phyloP scores from a whole-genome alignment of 2,329 filamentous ascomycete genomes.

The Cladosporium colombiae region DNA sequence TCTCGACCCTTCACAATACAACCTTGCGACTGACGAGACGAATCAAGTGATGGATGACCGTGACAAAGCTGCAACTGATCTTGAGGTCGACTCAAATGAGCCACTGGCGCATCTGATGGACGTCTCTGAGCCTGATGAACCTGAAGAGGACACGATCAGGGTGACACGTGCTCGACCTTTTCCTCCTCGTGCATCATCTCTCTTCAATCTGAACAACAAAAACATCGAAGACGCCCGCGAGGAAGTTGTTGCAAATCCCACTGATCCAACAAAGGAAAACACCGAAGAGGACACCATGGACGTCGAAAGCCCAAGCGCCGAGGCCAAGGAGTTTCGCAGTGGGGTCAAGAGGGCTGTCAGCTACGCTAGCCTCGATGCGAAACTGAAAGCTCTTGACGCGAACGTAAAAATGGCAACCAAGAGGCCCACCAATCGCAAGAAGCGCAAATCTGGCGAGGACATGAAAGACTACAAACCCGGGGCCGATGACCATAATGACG shows the following conservation, averaged over 20 bases:
- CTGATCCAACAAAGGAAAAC: constrained; percentile 1
- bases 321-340: constrained; percentile 13
- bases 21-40: constrained; percentile 23
- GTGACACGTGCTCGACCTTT: constrained; percentile 24
- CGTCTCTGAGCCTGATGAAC: constrained; percentile 22
- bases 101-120: constrained; percentile 28
- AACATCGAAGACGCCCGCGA: constrained; percentile 20
- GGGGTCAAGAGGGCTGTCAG: constrained; percentile 2
- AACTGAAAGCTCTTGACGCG: constrained; percentile 32
- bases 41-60: constrained; percentile 20
- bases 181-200: constrained; percentile 27
- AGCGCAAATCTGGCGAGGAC: constrained; percentile 42
- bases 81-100: constrained; percentile 10
- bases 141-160: constrained; percentile 27
- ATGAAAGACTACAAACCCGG: constrained; percentile 32
- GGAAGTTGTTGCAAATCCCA: background rate
- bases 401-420: constrained; percentile 28
- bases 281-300: constrained; percentile 2
- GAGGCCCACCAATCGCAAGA: constrained; percentile 37
- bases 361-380: constrained; percentile 31
- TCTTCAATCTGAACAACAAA: constrained; percentile 28
- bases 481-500: constrained; percentile 19
- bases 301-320: constrained; percentile 19
- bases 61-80: constrained; percentile 18
- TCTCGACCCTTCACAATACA: constrained; percentile 33